A percentile compares a stretch with the other conserved stretches of the same genome.
Evolutionary conservation across 1,139 yeast species (phyloP).

Genomic region (Scheffersomyces titani): DNA sequence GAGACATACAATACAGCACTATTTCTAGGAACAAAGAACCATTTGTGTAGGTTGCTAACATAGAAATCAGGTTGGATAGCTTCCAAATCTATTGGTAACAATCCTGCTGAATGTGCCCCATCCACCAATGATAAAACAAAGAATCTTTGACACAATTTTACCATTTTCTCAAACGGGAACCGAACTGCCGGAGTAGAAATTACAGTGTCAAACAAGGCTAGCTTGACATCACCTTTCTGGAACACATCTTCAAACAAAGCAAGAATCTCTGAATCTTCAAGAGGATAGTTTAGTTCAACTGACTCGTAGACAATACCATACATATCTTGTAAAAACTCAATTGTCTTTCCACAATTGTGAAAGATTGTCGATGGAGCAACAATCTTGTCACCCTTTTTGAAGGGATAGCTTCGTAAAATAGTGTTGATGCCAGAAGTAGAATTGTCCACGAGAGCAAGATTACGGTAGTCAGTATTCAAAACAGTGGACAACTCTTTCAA

Average conservation of each 20-base stretch:
- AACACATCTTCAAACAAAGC: constrained; percentile 36
- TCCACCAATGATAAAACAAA: constrained; percentile 60
- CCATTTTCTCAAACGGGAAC: constrained; percentile 56
- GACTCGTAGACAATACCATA: constrained; percentile 45
- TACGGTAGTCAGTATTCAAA: constrained; percentile 44
- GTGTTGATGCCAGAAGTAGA: constrained; percentile 66
- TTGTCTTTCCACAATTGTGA: constrained; percentile 57
- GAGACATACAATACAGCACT: constrained; percentile 63
- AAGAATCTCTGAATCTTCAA: constrained; percentile 49
- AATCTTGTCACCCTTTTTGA: constrained; percentile 55
- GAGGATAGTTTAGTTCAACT: constrained; percentile 50
- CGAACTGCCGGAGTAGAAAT: constrained; percentile 65
- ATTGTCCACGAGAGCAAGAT: constrained; percentile 54
- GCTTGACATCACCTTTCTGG: constrained; percentile 18
- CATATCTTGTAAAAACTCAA: constrained; percentile 45
- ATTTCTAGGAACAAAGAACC: constrained; percentile 63
- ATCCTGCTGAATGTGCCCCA: constrained; percentile 73
- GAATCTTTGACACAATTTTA: constrained; percentile 48
- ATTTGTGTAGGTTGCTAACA: constrained; percentile 67
- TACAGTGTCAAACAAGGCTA: constrained; percentile 62
- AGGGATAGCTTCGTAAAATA: constrained; percentile 55
- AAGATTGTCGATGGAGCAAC: constrained; percentile 56
- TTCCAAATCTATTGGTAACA: constrained; percentile 47
- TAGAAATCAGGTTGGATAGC: constrained; percentile 60
- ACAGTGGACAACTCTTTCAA: constrained; percentile 37